Base-by-base conservation (phyloP, 805 yeast genomes). In the Kuraishia piskuri region DNA sequence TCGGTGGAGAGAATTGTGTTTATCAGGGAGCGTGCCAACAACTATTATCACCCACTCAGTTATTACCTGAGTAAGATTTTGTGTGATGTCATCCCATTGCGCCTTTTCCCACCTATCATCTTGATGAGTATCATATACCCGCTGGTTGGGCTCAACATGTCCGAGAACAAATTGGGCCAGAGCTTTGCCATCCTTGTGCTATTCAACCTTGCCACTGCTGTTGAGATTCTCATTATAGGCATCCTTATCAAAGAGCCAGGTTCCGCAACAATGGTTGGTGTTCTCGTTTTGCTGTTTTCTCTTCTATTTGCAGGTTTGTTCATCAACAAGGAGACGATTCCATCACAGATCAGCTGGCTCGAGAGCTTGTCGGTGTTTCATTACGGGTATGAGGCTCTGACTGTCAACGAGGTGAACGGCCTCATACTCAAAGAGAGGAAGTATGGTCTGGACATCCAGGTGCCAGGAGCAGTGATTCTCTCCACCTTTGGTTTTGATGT, bases 391-490 rank as follows among this genome's bases (percentile, higher is more conserved):
- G 99, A 94, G 66, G 89, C 97, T 0, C 73, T 94, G 58, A 77
- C 90, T 2, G 91, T 94, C 53, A 94, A 94, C 67, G 99, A 94
- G 65, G 98, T 92, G 9, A 87, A 85, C 62, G 88, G 89, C 37
- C 76, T 94, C 64, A 83, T 89, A 14, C 75, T 94, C 61, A 82
- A 81, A 57, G 99, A 94, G 65, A 84, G 82, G 65, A 94, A 94
- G 69, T 92, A 86, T 63, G 99, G 99, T 0, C 76, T 94, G 47
- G 87, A 91, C 48, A 92, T 94, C 61, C 96, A 90, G 68, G 95
- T 94, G 17, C 99, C 99, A 0, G 99, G 99, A 10, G 98, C 99
- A 1, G 95, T 96, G 1, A 94, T 94, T 53, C 76, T 94, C 60
- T 88, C 96, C 59, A 90, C 98, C 0, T 94, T 94, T 73, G 99